These are phyloP conservation scores for Fragaria iinumae DNA, from an alignment of 306 rosid genomes.

Conservation along the genomic window DNA sequence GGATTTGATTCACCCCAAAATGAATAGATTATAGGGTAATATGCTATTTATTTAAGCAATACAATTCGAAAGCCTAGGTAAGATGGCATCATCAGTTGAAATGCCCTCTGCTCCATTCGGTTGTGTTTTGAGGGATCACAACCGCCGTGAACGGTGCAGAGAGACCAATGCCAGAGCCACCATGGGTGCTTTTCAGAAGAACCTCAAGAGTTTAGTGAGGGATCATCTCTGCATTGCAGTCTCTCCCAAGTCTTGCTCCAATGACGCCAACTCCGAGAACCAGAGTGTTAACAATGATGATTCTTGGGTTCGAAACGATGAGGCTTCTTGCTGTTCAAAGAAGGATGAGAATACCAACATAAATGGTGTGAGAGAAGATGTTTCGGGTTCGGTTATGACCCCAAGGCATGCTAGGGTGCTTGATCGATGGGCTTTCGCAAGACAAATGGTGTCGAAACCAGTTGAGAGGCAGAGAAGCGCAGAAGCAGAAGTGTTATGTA, in stretches of 20 bases:
- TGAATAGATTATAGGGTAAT: not conserved
- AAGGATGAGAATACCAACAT: constrained; percentile 16
- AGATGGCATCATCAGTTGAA: constrained; percentile 76
- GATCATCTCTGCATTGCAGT: constrained; percentile 50
- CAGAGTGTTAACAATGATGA: not conserved
- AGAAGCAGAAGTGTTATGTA: constrained; percentile 31
- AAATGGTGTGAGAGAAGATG: not conserved
- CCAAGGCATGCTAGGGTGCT: constrained; percentile 27
- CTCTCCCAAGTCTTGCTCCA: constrained; percentile 32
- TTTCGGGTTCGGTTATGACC: not conserved
- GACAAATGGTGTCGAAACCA: constrained; percentile 37
- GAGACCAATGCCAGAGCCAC: constrained; percentile 39
- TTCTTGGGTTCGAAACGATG: constrained; percentile 18
- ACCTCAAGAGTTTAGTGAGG: constrained; percentile 51
- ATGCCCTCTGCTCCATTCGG: constrained; percentile 61
- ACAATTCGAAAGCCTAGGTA: not conserved
- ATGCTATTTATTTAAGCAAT: not conserved
- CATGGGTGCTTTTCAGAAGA: constrained; percentile 43
- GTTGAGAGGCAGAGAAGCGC: constrained; percentile 29
- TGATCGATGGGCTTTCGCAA: constrained; percentile 12
- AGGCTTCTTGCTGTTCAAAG: not conserved
- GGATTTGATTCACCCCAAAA: constrained; percentile 1
- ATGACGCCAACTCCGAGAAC: constrained; percentile 22
- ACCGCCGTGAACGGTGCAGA: constrained; percentile 46
- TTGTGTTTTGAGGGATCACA: constrained; percentile 62